A percentile compares a stretch with the other conserved stretches of the same genome.
These are phyloP conservation scores for Linnemannia schmuckeri DNA, from an alignment of 192 early-diverging fungal genomes.

Conservation along the genomic window DNA sequence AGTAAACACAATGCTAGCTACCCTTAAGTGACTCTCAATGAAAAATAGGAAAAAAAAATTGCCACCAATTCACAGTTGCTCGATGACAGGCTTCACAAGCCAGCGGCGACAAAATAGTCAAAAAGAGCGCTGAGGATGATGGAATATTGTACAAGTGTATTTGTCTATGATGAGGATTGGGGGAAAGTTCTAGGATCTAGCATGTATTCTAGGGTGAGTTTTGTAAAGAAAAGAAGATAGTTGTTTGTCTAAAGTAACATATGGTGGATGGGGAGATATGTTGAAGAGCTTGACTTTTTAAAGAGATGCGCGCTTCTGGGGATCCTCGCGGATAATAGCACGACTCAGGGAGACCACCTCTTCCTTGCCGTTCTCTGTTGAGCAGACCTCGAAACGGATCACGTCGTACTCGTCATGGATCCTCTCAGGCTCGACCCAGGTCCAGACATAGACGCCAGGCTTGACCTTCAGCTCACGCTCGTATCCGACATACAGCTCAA, in stretches of 20 bases:
- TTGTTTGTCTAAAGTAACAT: neutral
- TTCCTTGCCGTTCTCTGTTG: constrained; percentile 25
- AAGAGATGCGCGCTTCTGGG: constrained; percentile 10
- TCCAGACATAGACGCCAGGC: constrained; percentile 48
- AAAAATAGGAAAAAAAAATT: neutral
- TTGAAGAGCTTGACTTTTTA: neutral
- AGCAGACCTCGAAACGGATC: constrained; percentile 47
- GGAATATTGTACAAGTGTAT: neutral
- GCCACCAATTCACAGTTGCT: neutral
- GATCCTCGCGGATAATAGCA: constrained; percentile 34
- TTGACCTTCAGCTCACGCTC: constrained; percentile 52
- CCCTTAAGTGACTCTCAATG: neutral
- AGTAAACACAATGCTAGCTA: neutral
- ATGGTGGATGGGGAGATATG: neutral
- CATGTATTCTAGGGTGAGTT: neutral
- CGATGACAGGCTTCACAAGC: neutral
- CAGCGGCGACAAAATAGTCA: neutral
- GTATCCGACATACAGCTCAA: constrained; percentile 45
- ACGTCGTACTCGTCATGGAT: constrained; percentile 33
- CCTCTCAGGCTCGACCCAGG: constrained; percentile 40
- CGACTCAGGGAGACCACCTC: constrained; percentile 38
- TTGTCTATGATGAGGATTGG: neutral
- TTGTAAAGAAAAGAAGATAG: neutral
- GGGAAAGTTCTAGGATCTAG: neutral
- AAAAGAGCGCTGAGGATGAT: neutral